Evolutionary conservation across 768 basidiomycete genomes (phyloP).

Genomic region (Mycena albidolilacea): DNA sequence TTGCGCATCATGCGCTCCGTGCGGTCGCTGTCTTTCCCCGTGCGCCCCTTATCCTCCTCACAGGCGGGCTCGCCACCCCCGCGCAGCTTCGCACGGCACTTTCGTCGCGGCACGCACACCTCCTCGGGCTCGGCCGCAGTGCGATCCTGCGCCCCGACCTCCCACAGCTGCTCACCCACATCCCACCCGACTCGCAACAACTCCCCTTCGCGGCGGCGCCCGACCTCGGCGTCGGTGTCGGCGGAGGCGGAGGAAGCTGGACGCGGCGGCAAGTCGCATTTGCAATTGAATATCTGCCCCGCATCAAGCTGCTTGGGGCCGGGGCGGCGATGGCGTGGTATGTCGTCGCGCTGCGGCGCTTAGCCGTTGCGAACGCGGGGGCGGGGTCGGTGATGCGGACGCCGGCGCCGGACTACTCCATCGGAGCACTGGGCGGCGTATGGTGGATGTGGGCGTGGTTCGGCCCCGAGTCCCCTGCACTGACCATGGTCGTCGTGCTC

Average conservation of each 20-base stretch:
- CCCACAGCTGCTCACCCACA: constrained; percentile 57
- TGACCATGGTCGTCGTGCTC: neutral
- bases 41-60: constrained; percentile 80
- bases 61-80: constrained; percentile 82
- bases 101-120: constrained; percentile 70
- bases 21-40: constrained; percentile 55
- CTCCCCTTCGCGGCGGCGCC: constrained; percentile 59
- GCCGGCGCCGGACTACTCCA: constrained; percentile 42
- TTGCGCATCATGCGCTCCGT: constrained; percentile 70
- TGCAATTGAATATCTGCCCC: constrained; percentile 51
- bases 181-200: constrained; percentile 40
- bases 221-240: constrained; percentile 39
- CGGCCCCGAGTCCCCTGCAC: constrained; percentile 10
- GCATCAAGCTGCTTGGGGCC: constrained; percentile 76
- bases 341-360: constrained; percentile 66
- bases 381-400: constrained; percentile 10
- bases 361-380: constrained; percentile 49
- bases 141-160: constrained; percentile 75
- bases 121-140: constrained; percentile 83
- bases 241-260: constrained; percentile 35
- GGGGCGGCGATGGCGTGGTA: constrained; percentile 80
- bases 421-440: constrained; percentile 55
- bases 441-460: constrained; percentile 66
- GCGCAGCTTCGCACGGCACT: constrained; percentile 70
- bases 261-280: constrained; percentile 22